phyloP scores from a whole-genome alignment of 768 basidiomycete species.

The Boletus rufocinnamomeus region DNA sequence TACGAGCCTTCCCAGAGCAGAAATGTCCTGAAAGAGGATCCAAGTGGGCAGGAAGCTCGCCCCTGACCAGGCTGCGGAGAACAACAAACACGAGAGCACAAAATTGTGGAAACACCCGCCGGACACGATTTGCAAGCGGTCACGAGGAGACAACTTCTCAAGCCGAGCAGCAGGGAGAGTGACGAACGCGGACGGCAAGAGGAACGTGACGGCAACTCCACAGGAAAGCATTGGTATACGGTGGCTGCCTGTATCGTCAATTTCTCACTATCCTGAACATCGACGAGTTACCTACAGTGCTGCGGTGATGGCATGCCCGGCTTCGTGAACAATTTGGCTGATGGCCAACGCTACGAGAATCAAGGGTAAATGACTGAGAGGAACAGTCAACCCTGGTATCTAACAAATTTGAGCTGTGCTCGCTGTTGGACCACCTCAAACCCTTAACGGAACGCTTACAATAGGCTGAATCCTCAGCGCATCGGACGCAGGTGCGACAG shows the following conservation, averaged over 20 bases:
- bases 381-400: constrained; percentile 85
- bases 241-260: constrained; percentile 48
- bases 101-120: constrained; percentile 83
- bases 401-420: constrained; percentile 30
- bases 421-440: not conserved
- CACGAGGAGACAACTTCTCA: constrained; percentile 40
- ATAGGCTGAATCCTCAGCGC: constrained; percentile 29
- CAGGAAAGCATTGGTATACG: constrained; percentile 59
- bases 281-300: constrained; percentile 55
- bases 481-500: not conserved
- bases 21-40: constrained; percentile 54
- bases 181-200: constrained; percentile 78
- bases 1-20: constrained; percentile 54
- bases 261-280: not conserved
- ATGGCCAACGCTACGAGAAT: constrained; percentile 62
- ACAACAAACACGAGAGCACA: constrained; percentile 52
- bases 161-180: constrained; percentile 48
- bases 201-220: constrained; percentile 60
- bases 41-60: constrained; percentile 30
- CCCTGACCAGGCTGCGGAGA: constrained; percentile 37
- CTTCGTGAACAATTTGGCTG: constrained; percentile 76
- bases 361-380: constrained; percentile 66
- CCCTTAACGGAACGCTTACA: constrained; percentile 26
- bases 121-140: constrained; percentile 62
- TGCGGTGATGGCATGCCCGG: constrained; percentile 76